Percentiles rank a stretch among this genome's conserved stretches.
These are phyloP conservation scores for Trypanosoma rangeli DNA, from an alignment of 208 protist genomes.

Conservation along the genomic window DNA sequence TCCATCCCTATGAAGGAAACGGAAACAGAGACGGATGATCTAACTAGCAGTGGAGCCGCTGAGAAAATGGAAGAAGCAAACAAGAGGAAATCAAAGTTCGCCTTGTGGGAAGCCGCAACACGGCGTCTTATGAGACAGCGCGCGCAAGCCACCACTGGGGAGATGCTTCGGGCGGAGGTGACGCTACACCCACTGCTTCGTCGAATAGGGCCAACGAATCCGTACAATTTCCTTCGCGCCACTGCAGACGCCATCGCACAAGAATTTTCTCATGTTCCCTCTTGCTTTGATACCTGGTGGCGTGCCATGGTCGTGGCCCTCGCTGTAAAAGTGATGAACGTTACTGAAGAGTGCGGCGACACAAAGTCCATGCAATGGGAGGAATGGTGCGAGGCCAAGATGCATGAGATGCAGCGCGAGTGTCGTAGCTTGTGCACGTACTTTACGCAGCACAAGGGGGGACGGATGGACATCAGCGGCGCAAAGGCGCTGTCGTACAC, in stretches of 20 bases:
- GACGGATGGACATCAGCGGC: constrained; percentile 21
- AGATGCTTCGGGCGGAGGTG: constrained; percentile 22
- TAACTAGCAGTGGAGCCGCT: background rate
- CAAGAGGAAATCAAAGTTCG: background rate
- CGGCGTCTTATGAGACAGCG: constrained; percentile 48
- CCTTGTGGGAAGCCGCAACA: constrained; percentile 17
- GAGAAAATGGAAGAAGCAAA: background rate
- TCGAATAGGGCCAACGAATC: constrained; percentile 37
- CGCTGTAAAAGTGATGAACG: constrained; percentile 70
- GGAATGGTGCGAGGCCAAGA: constrained; percentile 36
- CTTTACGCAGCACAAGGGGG: constrained; percentile 33
- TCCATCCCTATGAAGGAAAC: constrained; percentile 4
- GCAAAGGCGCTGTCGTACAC: constrained; percentile 5
- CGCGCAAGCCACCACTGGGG: constrained; percentile 56
- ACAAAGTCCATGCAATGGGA: constrained; percentile 37
- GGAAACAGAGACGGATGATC: background rate
- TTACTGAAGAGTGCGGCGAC: constrained; percentile 71
- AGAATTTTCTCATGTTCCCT: constrained; percentile 44
- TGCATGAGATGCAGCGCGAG: constrained; percentile 37
- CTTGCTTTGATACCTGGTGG: constrained; percentile 91
- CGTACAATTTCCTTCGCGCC: constrained; percentile 42
- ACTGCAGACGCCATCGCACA: constrained; percentile 37
- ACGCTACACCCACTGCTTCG: constrained; percentile 31
- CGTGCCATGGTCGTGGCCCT: constrained; percentile 81
- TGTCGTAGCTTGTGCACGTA: constrained; percentile 31